Evolutionary conservation across 2,329 filamentous ascomycete species (phyloP), one percentile per base, ranked within the genome.

Genomic region (Penicillium sp.): DNA sequence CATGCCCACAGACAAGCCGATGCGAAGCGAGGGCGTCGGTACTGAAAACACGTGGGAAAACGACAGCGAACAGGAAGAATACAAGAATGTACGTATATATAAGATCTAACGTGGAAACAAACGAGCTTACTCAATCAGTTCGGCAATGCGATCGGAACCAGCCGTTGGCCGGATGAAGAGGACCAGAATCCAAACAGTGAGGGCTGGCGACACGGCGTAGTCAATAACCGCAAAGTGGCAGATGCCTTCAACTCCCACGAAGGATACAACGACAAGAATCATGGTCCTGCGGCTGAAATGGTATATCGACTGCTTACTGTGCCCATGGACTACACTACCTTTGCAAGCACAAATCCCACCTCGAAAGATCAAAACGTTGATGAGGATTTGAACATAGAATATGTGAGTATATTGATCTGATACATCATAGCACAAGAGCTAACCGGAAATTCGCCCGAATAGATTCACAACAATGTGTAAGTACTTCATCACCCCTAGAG

Each of bases 401-500:
- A 42, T 58, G 65, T 62, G 67, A 63, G 58, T 61, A 58, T 80
- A 3, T 78, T 80, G 53, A 70, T 70, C 23, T 60, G 12, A 19
- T 23, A 15, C 17, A 25, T 35, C 12, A 10, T 8, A 23, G 5
- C 29, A 25, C 12, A 33, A 12, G 19, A n/a, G 21, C 17, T 35
- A 19, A 42, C 38, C 9, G 8, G 23, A 6, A 27, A 13, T 43
- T 31, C 23, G 25, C 15, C 7, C 6, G 13, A 25, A 1, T 42
- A 50, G 53, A 55, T 81, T 25, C 80, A 82, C 62, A 79, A 81
- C 62, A 73, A 70, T 43, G 73, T 82, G 53, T 42, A 50, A 35
- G 45, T 33, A 21, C 13, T 43, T 8, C 23, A n/a, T 9, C 41
- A 5, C 13, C 4, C 1, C 13, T 5, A n/a, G 1, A 33, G 23